Percentiles rank a stretch among this genome's conserved stretches.
Conservation (phyloP, 2,329 filamentous ascomycete species). For the Hypoxylon sp. region DNA sequence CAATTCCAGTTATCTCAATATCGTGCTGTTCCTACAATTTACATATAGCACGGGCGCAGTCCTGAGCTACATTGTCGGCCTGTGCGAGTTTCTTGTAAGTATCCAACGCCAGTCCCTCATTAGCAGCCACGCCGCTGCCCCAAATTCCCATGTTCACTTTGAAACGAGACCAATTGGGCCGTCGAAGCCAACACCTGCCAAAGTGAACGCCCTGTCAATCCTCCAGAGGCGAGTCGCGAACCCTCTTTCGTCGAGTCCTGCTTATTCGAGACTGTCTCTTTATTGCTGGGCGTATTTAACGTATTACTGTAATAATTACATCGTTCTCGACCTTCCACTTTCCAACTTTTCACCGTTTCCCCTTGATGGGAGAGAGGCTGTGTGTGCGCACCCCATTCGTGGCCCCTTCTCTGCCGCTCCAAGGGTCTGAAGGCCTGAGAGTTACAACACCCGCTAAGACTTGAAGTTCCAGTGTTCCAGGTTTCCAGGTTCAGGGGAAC, state of each 20-base stretch:
- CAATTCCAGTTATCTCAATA: constrained; percentile 8
- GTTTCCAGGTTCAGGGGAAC: constrained; percentile 43
- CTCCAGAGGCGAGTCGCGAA: constrained; percentile 19
- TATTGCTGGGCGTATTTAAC: constrained; percentile 20
- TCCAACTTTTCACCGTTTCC: constrained; percentile 27
- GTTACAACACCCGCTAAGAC: constrained; percentile 44
- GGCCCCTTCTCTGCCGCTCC: constrained; percentile 10
- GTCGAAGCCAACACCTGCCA: constrained; percentile 18
- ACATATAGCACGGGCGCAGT: neutral
- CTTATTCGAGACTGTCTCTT: constrained; percentile 4
- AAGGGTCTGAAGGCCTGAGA: constrained; percentile 35
- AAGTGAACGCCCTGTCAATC: constrained; percentile 21
- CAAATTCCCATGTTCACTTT: constrained; percentile 45
- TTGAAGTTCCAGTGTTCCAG: constrained; percentile 39
- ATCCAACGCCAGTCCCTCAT: constrained; percentile 13
- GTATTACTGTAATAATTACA: constrained; percentile 40
- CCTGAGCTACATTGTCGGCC: constrained; percentile 11
- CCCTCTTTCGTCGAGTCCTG: constrained; percentile 13
- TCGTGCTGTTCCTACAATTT: neutral
- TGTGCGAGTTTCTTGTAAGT: constrained; percentile 23
- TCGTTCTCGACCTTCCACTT: constrained; percentile 24
- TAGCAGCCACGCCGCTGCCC: constrained; percentile 33
- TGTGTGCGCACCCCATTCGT: constrained; percentile 15
- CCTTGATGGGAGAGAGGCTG: constrained; percentile 25
- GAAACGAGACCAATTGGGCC: constrained; percentile 44